phyloP scores from a whole-genome alignment of 148 eudicot species.

The Rhododendron griersonianum region DNA sequence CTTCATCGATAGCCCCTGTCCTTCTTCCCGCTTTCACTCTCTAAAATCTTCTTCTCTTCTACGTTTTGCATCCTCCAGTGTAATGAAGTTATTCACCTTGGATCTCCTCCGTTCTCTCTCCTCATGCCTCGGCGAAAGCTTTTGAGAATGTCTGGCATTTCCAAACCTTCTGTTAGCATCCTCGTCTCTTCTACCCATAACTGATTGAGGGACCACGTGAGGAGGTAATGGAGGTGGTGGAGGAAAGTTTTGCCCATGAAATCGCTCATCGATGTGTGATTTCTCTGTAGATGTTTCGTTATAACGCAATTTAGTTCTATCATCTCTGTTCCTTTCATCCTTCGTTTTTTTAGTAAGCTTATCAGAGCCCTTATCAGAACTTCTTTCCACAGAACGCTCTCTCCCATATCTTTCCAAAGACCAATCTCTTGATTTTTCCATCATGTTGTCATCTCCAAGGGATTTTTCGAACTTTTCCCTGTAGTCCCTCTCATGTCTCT shows the following conservation, averaged over 20 bases:
- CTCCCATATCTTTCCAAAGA: conserved; percentile 83
- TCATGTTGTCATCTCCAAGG: conserved; percentile 56
- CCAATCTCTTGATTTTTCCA: conserved; percentile 67
- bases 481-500: conserved; percentile 71
- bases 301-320: conserved; percentile 59
- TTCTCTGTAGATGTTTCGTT: conserved; percentile 59
- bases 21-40: conserved; percentile 89
- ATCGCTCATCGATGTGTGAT: conserved; percentile 66
- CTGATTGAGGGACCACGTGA: conserved; percentile 81
- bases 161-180: conserved; percentile 82
- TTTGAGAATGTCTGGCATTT: conserved; percentile 66
- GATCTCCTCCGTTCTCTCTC: conserved; percentile 93
- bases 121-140: conserved; percentile 91
- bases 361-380: conserved; percentile 66
- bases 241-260: conserved; percentile 79
- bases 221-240: conserved; percentile 98
- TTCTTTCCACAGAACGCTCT: conserved; percentile 82
- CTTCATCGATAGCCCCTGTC: conserved; percentile 54
- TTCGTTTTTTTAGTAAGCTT: conserved; percentile 49
- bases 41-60: conserved; percentile 86
- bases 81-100: conserved; percentile 55
- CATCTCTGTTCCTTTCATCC: conserved; percentile 86
- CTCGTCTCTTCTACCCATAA: conserved; percentile 76
- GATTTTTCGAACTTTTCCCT: conserved; percentile 67
- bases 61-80: conserved; percentile 74